Conservation (phyloP, 176 grass and related monocot species). For the Raddia distichophylla region DNA sequence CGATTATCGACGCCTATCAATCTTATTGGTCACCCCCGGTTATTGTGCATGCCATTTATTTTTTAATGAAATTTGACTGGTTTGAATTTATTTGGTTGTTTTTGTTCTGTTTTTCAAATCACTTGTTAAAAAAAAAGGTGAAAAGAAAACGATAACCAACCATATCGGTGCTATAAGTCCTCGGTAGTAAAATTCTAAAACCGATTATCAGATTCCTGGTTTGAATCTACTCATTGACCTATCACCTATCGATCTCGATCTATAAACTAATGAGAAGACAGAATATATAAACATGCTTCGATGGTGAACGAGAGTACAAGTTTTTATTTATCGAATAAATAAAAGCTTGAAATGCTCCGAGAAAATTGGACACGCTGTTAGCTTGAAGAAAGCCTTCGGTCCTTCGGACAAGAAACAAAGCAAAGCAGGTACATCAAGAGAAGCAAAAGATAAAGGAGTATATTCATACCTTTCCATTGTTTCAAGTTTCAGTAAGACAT, state of each 20-base stretch:
- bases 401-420: neutral
- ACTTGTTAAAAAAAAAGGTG: no score
- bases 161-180: no score
- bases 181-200: no score
- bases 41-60: no score
- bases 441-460: slow-evolving; percentile 19
- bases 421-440: neutral
- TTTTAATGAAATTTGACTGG: no score
- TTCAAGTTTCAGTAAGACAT: slow-evolving; percentile 34
- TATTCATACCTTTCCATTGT: neutral
- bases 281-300: neutral
- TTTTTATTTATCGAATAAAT: neutral
- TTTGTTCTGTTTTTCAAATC: no score
- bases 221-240: neutral
- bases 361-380: neutral
- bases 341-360: neutral
- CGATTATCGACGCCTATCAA: no score
- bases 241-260: no score
- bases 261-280: neutral
- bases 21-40: no score
- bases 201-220: no score
- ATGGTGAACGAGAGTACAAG: neutral
- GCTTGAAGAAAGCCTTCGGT: neutral
- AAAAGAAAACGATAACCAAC: no score
- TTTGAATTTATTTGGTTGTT: no score